These are phyloP conservation scores for Lactarius trivialis DNA, from an alignment of 768 basidiomycete species.

Conservation along the genomic window DNA sequence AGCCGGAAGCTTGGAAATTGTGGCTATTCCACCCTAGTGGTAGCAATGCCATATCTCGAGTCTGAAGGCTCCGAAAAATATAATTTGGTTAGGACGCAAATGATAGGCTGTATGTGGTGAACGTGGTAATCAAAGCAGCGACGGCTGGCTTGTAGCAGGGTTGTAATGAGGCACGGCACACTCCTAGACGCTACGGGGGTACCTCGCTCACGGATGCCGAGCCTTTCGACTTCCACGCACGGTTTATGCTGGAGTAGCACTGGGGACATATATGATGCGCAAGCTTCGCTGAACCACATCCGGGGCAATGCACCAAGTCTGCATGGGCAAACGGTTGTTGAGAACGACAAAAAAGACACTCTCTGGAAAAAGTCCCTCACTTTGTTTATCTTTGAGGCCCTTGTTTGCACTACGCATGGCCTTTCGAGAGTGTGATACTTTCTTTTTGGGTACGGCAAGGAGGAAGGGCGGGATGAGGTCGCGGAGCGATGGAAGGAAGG, in stretches of 20 bases:
- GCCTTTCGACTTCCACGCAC: constrained; percentile 50
- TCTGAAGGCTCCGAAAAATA: neutral
- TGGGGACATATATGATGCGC: constrained; percentile 80
- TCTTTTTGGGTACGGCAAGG: constrained; percentile 91
- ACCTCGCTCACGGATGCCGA: neutral
- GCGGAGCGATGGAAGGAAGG: constrained; percentile 41
- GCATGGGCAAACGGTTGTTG: neutral
- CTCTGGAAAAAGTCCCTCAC: constrained; percentile 39
- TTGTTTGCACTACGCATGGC: constrained; percentile 94
- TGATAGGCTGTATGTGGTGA: neutral
- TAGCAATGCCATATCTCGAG: neutral
- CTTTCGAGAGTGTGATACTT: constrained; percentile 88
- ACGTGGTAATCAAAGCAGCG: neutral
- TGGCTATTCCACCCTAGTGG: neutral
- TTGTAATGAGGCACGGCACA: neutral
- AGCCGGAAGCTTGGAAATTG: neutral
- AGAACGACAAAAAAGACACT: neutral
- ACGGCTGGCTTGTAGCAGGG: neutral
- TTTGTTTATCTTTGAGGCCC: constrained; percentile 88
- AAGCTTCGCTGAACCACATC: constrained; percentile 81
- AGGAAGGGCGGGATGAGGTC: constrained; percentile 86
- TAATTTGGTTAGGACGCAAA: neutral
- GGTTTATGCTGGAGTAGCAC: constrained; percentile 68
- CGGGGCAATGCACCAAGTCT: constrained; percentile 92
- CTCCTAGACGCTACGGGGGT: constrained; percentile 4